These are phyloP conservation scores for Gilbertella persicaria DNA, from an alignment of 371 early-diverging fungal species.

Conservation along the genomic window DNA sequence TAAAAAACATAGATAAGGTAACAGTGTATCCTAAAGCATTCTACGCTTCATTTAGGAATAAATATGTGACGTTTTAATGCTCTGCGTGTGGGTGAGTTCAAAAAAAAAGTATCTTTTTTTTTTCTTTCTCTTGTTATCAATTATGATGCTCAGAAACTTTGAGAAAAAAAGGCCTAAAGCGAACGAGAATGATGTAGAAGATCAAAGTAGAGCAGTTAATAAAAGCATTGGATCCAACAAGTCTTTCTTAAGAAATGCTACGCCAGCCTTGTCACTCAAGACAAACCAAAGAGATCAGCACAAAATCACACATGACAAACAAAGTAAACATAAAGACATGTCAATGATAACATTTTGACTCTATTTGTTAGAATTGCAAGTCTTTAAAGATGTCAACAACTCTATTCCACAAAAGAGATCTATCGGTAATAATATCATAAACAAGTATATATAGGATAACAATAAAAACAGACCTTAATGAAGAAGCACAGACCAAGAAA, in stretches of 20 bases:
- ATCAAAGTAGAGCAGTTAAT: neutral
- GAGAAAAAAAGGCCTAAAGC: neutral
- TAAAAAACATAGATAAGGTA: too few relatives aligned
- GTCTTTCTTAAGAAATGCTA: neutral
- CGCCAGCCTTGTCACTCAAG: neutral
- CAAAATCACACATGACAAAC: neutral
- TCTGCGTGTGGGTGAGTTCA: too few relatives aligned
- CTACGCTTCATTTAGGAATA: too few relatives aligned
- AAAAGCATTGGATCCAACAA: neutral
- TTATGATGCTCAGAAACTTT: too few relatives aligned
- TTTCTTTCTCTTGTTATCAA: too few relatives aligned
- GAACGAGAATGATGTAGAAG: constrained; percentile 2
- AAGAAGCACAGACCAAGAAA: neutral
- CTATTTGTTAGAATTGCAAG: neutral
- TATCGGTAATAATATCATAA: too few relatives aligned
- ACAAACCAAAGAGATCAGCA: neutral
- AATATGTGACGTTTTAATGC: too few relatives aligned
- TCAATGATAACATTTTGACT: neutral
- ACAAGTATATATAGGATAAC: too few relatives aligned
- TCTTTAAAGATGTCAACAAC: neutral
- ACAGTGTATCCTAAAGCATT: too few relatives aligned
- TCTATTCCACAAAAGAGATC: neutral
- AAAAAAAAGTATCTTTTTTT: too few relatives aligned
- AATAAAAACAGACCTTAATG: too few relatives aligned
- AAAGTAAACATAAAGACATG: neutral